Evolutionary conservation across 768 basidiomycete genomes (phyloP).

Genomic region (Termitomyces sp.): DNA sequence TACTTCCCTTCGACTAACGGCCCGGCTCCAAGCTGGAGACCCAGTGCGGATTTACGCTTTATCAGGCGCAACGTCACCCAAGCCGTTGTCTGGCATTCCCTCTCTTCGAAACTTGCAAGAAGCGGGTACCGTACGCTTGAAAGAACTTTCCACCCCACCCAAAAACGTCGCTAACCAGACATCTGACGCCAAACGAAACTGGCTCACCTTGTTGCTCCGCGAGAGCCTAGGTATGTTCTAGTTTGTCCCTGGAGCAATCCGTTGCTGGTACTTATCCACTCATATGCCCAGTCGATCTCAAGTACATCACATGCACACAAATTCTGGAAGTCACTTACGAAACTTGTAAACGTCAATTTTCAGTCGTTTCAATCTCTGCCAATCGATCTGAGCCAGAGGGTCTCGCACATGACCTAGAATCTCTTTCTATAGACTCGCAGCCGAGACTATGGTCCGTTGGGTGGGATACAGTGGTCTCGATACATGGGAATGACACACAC

Average conservation of each 20-base stretch:
- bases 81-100: constrained; percentile 42
- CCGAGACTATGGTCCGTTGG: constrained; percentile 54
- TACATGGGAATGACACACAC: constrained; percentile 31
- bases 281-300: constrained; percentile 57
- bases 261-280: constrained; percentile 7
- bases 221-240: constrained; percentile 60
- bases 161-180: constrained; percentile 13
- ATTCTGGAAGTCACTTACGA: constrained; percentile 63
- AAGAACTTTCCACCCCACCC: constrained; percentile 35
- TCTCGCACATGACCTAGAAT: constrained; percentile 38
- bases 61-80: constrained; percentile 32
- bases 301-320: constrained; percentile 62
- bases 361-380: constrained; percentile 43
- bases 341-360: constrained; percentile 53
- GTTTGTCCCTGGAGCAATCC: constrained; percentile 1
- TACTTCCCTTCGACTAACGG: constrained; percentile 57
- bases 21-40: constrained; percentile 47
- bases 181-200: constrained; percentile 45
- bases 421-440: constrained; percentile 38
- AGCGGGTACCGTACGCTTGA: constrained; percentile 50
- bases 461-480: constrained; percentile 64
- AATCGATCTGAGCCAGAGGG: constrained; percentile 19
- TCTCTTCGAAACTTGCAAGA: constrained; percentile 46
- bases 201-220: constrained; percentile 63
- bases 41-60: constrained; percentile 48